Base-by-base conservation (phyloP, 2,329 filamentous ascomycete species). In the Aspergillus neotritici region DNA sequence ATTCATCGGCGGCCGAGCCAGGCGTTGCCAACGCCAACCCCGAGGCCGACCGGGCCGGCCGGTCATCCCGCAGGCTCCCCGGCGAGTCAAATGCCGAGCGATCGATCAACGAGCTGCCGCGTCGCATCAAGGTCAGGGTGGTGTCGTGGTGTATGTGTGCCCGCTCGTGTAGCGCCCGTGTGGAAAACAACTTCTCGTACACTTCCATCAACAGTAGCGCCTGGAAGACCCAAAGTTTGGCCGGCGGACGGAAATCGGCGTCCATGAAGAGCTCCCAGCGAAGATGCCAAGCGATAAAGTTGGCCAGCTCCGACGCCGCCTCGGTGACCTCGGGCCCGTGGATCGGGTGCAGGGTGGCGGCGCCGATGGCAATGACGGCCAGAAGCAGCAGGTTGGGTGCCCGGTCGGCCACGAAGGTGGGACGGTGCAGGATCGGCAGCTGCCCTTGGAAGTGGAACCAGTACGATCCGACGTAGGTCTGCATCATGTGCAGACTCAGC, bases 131-230 rank as follows among this genome's bases (percentile, higher is more conserved):
- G 0, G 90, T 95, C 51, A 98, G 82, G 0, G 90, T 96, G 0
- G 91, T 96, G 11, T 91, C 91, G 62, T 98, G 93, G 59, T 97
- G 91, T 35, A 97, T 95, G 56, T 97, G 91, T 1, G 91, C 91
- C 52, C 93, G 79, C 67, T 98, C 93, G 65, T 98, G 93, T 28
- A 97, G 73, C 46, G 87, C 84, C 51, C 90, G 79, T 0, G 91
- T 95, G 31, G 89, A 93, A 64, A 91, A 97, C 86, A 95, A 93
- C 74, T 98, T 98, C 70, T 98, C 93, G 58, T 94, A 97, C 0
- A 95, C 72, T 63, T 98, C 93, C 10, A 97, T 75, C 4, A 97
- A 75, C 4, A 97, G 73, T 40, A 97, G 71, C 1, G 91, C 84
- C 63, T 97, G 93, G 69, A 97, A 97, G 0, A 95, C 81, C 91